These are phyloP conservation scores for Heliosperma pusillum DNA, from an alignment of 148 eudicot genomes.

Conservation along the genomic window DNA sequence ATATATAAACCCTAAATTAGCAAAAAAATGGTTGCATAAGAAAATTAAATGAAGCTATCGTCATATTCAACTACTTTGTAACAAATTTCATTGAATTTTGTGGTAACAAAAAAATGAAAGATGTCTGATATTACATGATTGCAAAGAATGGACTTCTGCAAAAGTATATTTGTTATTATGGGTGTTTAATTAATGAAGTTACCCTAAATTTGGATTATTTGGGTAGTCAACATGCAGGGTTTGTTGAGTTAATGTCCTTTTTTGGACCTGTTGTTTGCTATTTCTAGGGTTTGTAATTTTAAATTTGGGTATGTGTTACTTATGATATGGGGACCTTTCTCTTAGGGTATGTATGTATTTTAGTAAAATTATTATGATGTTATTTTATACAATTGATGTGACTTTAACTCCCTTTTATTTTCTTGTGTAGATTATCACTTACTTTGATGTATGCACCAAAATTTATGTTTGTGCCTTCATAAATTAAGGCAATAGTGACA, in stretches of 20 bases:
- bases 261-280: conserved; percentile 34
- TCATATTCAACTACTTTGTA: conserved; percentile 42
- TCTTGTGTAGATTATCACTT: conserved; percentile 6
- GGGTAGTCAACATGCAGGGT: conserved; percentile 51
- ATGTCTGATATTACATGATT: conserved; percentile 21
- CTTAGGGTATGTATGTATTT: conserved; percentile 28
- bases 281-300: conserved; percentile 20
- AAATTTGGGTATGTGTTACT: conserved; percentile 5
- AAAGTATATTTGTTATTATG: conserved; percentile 11
- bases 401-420: neutral
- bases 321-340: conserved; percentile 22
- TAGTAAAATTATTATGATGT: neutral
- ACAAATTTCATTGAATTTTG: conserved; percentile 37
- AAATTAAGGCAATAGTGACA: neutral
- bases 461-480: conserved; percentile 1
- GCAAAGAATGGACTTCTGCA: conserved; percentile 26
- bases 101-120: conserved; percentile 13
- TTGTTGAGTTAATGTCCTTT: conserved; percentile 40
- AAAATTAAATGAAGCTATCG: conserved; percentile 34
- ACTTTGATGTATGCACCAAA: conserved; percentile 14
- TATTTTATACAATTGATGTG: neutral
- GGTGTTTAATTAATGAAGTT: conserved; percentile 20
- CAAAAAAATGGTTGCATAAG: conserved; percentile 18
- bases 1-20: conserved; percentile 24
- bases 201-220: conserved; percentile 17